phyloP scores from a whole-genome alignment of 2,329 filamentous ascomycete genomes.

The Alternaria alternata region DNA sequence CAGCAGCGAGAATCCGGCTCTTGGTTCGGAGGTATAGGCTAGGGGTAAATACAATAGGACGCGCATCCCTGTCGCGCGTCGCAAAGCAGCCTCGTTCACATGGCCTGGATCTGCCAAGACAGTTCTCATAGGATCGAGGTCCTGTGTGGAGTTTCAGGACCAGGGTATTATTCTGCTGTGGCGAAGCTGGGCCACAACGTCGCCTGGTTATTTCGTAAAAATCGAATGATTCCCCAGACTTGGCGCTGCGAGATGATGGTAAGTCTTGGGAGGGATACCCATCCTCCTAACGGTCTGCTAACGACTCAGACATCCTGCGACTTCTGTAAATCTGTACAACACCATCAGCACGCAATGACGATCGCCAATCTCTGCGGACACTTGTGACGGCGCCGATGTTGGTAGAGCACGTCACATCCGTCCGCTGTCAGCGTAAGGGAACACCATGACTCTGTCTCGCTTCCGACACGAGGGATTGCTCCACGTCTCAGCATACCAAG shows the following conservation, averaged over 20 bases:
- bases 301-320: neutral
- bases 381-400: neutral
- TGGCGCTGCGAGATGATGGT: neutral
- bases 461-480: neutral
- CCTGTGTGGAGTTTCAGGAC: constrained; percentile 4
- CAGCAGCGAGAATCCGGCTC: neutral
- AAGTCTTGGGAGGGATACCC: neutral
- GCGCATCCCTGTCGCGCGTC: constrained; percentile 19
- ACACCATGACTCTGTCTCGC: neutral
- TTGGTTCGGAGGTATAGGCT: neutral
- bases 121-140: neutral
- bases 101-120: constrained; percentile 15
- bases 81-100: constrained; percentile 4
- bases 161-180: constrained; percentile 2
- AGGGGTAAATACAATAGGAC: constrained; percentile 8
- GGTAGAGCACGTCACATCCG: neutral
- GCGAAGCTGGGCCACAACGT: neutral
- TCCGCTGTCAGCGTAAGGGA: neutral
- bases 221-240: constrained; percentile 1
- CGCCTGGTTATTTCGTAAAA: neutral
- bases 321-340: neutral
- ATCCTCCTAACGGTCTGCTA: neutral
- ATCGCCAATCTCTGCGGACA: neutral
- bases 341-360: neutral
- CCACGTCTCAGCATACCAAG: constrained; percentile 22